These are phyloP conservation scores for Yamadazyma aaseri DNA, from an alignment of 1,139 yeast genomes.

Conservation along the genomic window DNA sequence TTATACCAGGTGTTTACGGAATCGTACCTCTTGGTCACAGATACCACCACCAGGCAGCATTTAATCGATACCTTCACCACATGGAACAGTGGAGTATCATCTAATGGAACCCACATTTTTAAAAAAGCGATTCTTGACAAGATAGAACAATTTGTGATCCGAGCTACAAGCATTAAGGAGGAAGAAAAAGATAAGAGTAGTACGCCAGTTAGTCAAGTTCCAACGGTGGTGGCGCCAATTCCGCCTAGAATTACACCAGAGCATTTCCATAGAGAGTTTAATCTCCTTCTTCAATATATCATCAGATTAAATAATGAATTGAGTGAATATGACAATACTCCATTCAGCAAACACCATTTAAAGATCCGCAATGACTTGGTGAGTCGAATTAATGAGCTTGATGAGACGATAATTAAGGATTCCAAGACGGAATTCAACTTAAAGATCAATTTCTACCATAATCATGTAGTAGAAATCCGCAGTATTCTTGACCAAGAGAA, in stretches of 20 bases:
- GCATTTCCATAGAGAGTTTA: slow-evolving; percentile 32
- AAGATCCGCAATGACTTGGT: slow-evolving; percentile 30
- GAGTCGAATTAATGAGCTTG: slow-evolving; percentile 29
- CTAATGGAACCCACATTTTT: slow-evolving; percentile 37
- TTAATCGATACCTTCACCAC: slow-evolving; percentile 41
- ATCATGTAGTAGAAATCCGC: slow-evolving; percentile 26
- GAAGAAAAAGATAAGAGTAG: not conserved
- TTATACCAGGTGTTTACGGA: slow-evolving; percentile 37
- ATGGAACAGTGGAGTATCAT: slow-evolving; percentile 35
- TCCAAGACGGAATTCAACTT: slow-evolving; percentile 23
- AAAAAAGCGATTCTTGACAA: slow-evolving; percentile 27
- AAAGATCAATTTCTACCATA: slow-evolving; percentile 27
- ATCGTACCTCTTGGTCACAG: slow-evolving; percentile 39
- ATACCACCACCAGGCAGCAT: slow-evolving; percentile 35
- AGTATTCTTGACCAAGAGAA: slow-evolving; percentile 31
- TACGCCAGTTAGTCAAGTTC: slow-evolving; percentile 5
- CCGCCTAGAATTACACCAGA: slow-evolving; percentile 24
- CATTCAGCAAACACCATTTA: slow-evolving; percentile 15
- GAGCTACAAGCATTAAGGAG: slow-evolving; percentile 29
- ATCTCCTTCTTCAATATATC: slow-evolving; percentile 30
- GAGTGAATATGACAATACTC: slow-evolving; percentile 15
- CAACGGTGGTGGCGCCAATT: slow-evolving; percentile 2
- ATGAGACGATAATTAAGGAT: slow-evolving; percentile 28
- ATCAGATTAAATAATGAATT: slow-evolving; percentile 22
- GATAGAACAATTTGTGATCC: slow-evolving; percentile 41